Conservation (phyloP, 2,329 filamentous ascomycete species). For the Aspergillus ibericus region DNA sequence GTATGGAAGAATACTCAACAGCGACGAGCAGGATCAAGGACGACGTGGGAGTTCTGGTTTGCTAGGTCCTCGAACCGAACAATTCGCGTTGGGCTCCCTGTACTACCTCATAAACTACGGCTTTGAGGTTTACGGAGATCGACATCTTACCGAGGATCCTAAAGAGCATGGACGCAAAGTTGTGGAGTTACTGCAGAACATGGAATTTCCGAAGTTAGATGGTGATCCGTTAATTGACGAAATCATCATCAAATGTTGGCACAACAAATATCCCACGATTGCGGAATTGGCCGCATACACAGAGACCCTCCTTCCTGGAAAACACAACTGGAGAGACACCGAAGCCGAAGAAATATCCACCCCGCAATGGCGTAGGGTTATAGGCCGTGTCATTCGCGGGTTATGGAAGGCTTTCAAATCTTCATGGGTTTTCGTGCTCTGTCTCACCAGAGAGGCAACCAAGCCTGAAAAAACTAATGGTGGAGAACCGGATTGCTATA, state of each 20-base stretch:
- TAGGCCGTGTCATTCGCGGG: no score
- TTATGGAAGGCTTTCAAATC: no score
- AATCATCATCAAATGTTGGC: slow-evolving; percentile 26
- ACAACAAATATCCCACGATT: slow-evolving; percentile 23
- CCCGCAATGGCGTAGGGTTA: no score
- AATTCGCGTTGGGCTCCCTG: slow-evolving; percentile 32
- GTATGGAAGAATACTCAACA: slow-evolving; percentile 29
- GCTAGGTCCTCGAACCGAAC: slow-evolving; percentile 30
- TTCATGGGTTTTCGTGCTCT: no score
- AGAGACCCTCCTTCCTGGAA: no score
- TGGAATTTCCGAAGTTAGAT: slow-evolving; percentile 28
- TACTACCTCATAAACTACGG: slow-evolving; percentile 36
- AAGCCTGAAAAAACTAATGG: no score
- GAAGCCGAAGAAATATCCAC: no score
- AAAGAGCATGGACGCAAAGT: slow-evolving; percentile 22
- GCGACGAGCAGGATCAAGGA: slow-evolving; percentile 20
- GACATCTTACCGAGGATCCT: slow-evolving; percentile 25
- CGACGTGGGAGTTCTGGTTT: slow-evolving; percentile 20
- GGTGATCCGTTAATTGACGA: slow-evolving; percentile 26
- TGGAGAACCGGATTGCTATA: no score
- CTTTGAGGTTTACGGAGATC: slow-evolving; percentile 32
- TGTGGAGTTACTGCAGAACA: slow-evolving; percentile 24
- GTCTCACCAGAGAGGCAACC: no score
- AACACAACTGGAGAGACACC: no score
- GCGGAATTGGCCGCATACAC: slow-evolving; percentile 19